A percentile compares a stretch with the other conserved stretches of the same genome.
phyloP scores from a whole-genome alignment of 805 yeast genomes.

The Candida coquimbonensis region DNA sequence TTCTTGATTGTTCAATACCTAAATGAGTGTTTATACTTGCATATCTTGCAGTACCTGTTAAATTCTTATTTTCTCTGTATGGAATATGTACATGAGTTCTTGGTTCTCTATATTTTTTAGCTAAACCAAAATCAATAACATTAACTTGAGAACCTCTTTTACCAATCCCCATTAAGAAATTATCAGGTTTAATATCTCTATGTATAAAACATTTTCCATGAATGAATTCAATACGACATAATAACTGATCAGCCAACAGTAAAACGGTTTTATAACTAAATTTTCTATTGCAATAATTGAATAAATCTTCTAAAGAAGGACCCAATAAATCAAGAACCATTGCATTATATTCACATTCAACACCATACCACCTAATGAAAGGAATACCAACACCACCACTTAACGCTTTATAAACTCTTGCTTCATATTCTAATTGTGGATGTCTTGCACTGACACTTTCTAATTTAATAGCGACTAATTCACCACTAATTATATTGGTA shows the following conservation, averaged over 20 bases:
- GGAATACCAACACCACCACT: slow-evolving; percentile 98
- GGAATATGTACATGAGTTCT: slow-evolving; percentile 93
- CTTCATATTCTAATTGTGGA: slow-evolving; percentile 96
- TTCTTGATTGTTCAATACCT: slow-evolving; percentile 93
- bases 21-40: slow-evolving; percentile 93
- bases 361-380: slow-evolving; percentile 93
- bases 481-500: slow-evolving; percentile 90
- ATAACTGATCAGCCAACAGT: slow-evolving; percentile 86
- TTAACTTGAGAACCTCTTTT: slow-evolving; percentile 94
- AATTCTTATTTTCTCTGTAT: slow-evolving; percentile 90
- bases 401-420: slow-evolving; percentile 87
- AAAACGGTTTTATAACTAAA: slow-evolving; percentile 91
- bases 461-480: slow-evolving; percentile 94
- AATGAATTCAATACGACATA: slow-evolving; percentile 89
- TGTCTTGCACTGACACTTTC: slow-evolving; percentile 88
- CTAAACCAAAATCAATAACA: slow-evolving; percentile 92
- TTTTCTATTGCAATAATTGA: slow-evolving; percentile 91
- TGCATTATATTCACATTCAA: slow-evolving; percentile 93
- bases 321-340: slow-evolving; percentile 95
- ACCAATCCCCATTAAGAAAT: slow-evolving; percentile 81
- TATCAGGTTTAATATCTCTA: slow-evolving; percentile 94
- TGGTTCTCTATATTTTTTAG: slow-evolving; percentile 93
- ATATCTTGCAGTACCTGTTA: slow-evolving; percentile 96
- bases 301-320: slow-evolving; percentile 89
- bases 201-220: slow-evolving; percentile 96